phyloP scores from a whole-genome alignment of 306 rosid genomes.

The Adenanthera pavonina region DNA sequence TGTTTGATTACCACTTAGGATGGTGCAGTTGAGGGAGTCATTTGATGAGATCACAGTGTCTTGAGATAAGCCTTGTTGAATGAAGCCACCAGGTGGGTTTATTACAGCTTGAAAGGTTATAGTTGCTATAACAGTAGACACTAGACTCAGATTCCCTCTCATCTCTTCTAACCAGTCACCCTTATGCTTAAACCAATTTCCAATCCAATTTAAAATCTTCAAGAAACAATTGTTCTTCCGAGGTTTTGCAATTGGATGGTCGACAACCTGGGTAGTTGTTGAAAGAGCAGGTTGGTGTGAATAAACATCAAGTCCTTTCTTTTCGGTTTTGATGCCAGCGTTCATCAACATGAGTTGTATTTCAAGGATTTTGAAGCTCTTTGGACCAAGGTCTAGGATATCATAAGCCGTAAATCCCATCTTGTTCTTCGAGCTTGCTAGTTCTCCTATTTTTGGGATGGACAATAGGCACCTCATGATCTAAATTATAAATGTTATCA shows the following conservation, averaged over 20 bases:
- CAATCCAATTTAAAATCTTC: neutral
- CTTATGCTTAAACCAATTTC: neutral
- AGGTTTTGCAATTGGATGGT: too few species aligned
- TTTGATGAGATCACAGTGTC: neutral
- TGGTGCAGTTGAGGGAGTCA: neutral
- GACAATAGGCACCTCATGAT: conserved; percentile 3
- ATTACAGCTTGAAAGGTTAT: neutral
- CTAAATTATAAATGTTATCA: neutral
- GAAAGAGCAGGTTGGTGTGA: too few species aligned
- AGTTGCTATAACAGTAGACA: neutral
- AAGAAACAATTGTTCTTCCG: too few species aligned
- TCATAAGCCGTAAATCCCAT: neutral
- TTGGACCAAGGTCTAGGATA: neutral
- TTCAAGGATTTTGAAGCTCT: conserved; percentile 6
- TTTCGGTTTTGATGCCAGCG: neutral
- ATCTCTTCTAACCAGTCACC: neutral
- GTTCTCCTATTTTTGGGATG: neutral
- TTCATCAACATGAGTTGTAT: neutral
- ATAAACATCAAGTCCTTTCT: neutral
- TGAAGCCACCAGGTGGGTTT: neutral
- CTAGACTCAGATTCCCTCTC: neutral
- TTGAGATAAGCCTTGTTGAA: neutral
- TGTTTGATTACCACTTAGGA: too few species aligned
- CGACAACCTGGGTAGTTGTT: too few species aligned
- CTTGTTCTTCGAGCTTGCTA: neutral